phyloP scores from a whole-genome alignment of 495 filamentous ascomycete species.

The Neurospora africana region DNA sequence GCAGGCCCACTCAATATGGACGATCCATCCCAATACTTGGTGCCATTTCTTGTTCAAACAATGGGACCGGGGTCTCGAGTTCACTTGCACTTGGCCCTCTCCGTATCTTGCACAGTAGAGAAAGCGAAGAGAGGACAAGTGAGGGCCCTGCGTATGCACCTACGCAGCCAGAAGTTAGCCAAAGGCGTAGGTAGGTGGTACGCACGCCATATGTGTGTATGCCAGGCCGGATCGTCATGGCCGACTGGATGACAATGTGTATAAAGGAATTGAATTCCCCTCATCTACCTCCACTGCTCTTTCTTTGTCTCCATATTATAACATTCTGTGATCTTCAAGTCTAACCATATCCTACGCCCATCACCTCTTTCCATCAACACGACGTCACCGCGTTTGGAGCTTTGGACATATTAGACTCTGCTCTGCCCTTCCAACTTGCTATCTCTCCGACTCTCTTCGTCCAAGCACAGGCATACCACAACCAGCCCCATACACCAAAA shows the following conservation, averaged over 20 bases:
- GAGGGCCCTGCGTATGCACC: neutral
- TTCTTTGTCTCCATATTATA: conserved; percentile 10
- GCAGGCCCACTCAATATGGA: neutral
- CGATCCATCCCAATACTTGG: neutral
- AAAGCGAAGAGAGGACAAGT: neutral
- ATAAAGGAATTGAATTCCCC: conserved; percentile 13
- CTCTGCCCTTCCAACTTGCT: neutral
- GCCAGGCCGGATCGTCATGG: conserved; percentile 5
- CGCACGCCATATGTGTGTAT: neutral
- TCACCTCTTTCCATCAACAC: neutral
- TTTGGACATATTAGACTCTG: neutral
- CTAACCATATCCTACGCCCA: neutral
- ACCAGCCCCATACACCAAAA: neutral
- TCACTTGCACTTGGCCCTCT: neutral
- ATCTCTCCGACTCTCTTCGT: neutral
- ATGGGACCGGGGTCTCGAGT: neutral
- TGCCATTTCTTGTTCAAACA: neutral
- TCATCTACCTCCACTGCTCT: conserved; percentile 3
- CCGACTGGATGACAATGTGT: neutral
- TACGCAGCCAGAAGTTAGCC: neutral
- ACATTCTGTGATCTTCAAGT: neutral
- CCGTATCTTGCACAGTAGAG: neutral
- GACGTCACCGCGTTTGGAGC: neutral
- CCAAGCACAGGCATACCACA: neutral
- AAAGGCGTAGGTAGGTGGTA: neutral